These are phyloP conservation scores for Chenopodium berlandieri DNA, from an alignment of 148 eudicot genomes.

Conservation along the genomic window DNA sequence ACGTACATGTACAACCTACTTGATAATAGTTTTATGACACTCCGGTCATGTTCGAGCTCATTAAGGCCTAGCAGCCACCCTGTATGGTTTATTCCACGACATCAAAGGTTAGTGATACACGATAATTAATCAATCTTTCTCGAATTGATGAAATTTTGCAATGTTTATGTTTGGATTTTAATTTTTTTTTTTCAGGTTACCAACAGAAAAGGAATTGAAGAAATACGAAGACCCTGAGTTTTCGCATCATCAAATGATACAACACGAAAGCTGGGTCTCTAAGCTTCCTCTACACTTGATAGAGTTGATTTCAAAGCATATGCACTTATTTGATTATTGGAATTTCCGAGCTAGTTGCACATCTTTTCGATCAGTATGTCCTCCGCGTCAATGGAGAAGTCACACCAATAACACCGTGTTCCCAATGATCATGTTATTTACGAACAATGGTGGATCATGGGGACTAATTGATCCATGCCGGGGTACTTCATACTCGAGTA, in stretches of 20 bases:
- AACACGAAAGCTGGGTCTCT: background rate
- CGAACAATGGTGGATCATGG: background rate
- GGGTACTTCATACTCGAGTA: background rate
- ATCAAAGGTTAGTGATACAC: conserved; percentile 9
- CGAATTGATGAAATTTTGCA: too few relatives aligned
- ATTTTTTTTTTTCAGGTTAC: too few relatives aligned
- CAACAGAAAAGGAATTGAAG: too few relatives aligned
- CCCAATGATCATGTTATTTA: conserved; percentile 4
- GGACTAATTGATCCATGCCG: conserved; percentile 13
- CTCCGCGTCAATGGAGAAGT: background rate
- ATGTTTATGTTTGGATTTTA: too few relatives aligned
- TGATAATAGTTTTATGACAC: conserved; percentile 3
- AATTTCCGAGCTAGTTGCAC: conserved; percentile 12
- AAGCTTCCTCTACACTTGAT: conserved; percentile 2
- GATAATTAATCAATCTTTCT: background rate
- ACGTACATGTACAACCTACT: conserved; percentile 2
- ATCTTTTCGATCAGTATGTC: background rate
- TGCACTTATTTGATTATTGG: conserved; percentile 15
- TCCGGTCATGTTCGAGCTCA: background rate
- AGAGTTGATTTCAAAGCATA: background rate
- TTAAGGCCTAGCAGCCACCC: background rate
- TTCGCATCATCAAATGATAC: background rate
- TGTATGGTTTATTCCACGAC: conserved; percentile 9
- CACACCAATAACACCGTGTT: background rate
- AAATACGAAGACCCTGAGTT: background rate